These are phyloP conservation scores for Vitis riparia DNA, from an alignment of 164 flowering plant genomes.

Conservation along the genomic window DNA sequence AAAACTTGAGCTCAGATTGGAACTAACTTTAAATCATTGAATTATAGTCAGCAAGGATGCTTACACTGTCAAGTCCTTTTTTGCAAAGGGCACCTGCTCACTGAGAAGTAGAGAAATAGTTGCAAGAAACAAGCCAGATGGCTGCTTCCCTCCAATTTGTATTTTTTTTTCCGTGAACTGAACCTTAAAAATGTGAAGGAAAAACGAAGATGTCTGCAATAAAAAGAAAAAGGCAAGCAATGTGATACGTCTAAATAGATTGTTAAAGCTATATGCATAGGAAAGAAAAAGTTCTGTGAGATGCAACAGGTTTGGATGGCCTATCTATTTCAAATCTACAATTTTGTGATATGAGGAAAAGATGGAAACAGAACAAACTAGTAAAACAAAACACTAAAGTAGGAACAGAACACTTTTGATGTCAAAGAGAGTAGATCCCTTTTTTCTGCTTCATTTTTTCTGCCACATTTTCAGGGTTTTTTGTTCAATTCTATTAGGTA, in stretches of 20 bases:
- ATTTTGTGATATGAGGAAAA: no score
- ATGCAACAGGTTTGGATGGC: no score
- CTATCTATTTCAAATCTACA: no score
- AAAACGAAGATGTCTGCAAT: constrained; percentile 87
- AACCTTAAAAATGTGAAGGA: constrained; percentile 82
- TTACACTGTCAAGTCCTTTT: constrained; percentile 61
- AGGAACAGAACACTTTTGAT: no score
- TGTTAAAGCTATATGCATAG: neutral
- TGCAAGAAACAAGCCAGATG: constrained; percentile 70
- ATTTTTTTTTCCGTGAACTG: constrained; percentile 68
- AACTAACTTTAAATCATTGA: neutral
- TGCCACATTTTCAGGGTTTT: neutral
- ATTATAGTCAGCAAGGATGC: constrained; percentile 11
- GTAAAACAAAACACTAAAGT: no score
- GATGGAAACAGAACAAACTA: no score
- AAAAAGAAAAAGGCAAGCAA: constrained; percentile 7
- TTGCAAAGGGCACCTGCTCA: constrained; percentile 84
- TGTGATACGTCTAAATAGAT: neutral
- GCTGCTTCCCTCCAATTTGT: constrained; percentile 84
- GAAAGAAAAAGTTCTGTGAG: neutral
- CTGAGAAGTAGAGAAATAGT: constrained; percentile 61
- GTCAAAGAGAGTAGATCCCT: no score
- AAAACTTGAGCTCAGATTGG: neutral
- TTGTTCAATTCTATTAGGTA: no score
- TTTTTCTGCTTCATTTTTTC: no score